Evolutionary conservation across 257 asterid species (phyloP).

Genomic region (Mitragyna speciosa): DNA sequence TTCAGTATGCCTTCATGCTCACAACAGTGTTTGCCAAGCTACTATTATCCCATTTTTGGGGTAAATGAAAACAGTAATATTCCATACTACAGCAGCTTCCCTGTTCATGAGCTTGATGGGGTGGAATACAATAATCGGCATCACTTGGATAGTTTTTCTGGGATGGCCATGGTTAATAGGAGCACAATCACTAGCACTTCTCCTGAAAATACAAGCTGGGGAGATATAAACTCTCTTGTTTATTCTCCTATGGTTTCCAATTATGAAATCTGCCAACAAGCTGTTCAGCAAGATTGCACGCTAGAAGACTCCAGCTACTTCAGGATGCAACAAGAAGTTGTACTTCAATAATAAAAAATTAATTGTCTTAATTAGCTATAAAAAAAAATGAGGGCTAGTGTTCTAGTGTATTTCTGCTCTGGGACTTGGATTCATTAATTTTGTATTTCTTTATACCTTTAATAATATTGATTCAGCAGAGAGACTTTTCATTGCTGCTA

Average conservation of each 20-base stretch:
- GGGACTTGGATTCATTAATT: constrained; percentile 10
- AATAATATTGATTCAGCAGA: neutral
- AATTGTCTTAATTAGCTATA: neutral
- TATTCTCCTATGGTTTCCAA: constrained; percentile 22
- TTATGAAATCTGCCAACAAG: constrained; percentile 15
- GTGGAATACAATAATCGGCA: constrained; percentile 19
- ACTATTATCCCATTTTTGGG: constrained; percentile 18
- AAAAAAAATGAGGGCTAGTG: neutral
- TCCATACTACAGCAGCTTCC: constrained; percentile 9
- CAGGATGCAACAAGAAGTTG: constrained; percentile 17
- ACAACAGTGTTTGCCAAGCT: neutral
- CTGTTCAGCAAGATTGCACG: constrained; percentile 19
- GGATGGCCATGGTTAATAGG: constrained; percentile 25
- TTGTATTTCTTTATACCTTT: constrained; percentile 6
- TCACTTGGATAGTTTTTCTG: constrained; percentile 27
- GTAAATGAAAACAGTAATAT: neutral
- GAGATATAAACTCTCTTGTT: constrained; percentile 25
- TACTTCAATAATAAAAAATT: neutral
- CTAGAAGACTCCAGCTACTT: neutral
- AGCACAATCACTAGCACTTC: constrained; percentile 25
- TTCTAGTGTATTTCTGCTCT: neutral
- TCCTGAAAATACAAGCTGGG: constrained; percentile 40
- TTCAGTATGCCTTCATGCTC: constrained; percentile 5
- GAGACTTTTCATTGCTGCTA: neutral
- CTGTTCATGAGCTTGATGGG: constrained; percentile 17